Evolutionary conservation across 345 rosid genomes (phyloP).

Genomic region (Euphorbia peplus): DNA sequence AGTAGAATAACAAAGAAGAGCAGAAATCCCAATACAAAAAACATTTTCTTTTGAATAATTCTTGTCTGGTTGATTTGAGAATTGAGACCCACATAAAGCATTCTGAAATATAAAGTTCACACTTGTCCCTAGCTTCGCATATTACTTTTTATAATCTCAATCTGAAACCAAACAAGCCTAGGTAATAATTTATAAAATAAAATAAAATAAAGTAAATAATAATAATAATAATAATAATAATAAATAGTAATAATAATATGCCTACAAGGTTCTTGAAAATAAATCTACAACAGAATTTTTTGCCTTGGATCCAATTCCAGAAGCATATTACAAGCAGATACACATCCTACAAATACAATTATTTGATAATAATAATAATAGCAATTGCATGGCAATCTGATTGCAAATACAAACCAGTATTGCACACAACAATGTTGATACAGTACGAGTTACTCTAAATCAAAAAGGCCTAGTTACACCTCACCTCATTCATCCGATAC

Average conservation of each 20-base stretch:
- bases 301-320: constrained; percentile 11
- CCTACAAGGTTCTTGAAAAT: background rate
- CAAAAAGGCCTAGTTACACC: background rate
- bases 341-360: background rate
- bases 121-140: background rate
- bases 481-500: constrained; percentile 48
- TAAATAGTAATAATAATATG: background rate
- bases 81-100: too few relatives aligned
- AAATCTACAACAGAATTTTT: background rate
- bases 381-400: constrained; percentile 9
- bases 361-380: constrained; percentile 14
- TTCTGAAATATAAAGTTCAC: background rate
- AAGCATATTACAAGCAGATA: background rate
- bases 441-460: background rate
- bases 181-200: too few relatives aligned
- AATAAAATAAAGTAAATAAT: too few relatives aligned
- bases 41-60: too few relatives aligned
- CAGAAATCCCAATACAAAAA: background rate
- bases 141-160: background rate
- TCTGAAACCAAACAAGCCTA: too few relatives aligned
- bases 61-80: too few relatives aligned
- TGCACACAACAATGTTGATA: constrained; percentile 6
- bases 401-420: constrained; percentile 8
- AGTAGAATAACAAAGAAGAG: background rate
- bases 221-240: too few relatives aligned